These are phyloP conservation scores for Ascochyta koolunga DNA, from an alignment of 2,329 filamentous ascomycete genomes.

Conservation along the genomic window DNA sequence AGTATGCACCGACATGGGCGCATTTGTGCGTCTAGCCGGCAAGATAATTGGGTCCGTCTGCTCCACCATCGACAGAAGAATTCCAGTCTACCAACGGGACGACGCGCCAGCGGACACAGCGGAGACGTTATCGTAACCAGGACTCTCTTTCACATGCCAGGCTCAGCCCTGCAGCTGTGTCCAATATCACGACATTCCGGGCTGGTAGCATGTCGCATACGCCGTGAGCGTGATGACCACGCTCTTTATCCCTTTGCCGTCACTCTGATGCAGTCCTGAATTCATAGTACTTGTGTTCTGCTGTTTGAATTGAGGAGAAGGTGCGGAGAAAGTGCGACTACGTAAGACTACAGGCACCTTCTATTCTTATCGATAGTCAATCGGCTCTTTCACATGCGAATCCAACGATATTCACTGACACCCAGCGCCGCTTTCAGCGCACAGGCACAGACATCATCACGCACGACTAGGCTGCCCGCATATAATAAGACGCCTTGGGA, in stretches of 20 bases:
- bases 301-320: neutral
- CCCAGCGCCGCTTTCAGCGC: conserved; percentile 33
- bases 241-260: conserved; percentile 5
- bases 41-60: conserved; percentile 6
- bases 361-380: conserved; percentile 26
- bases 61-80: conserved; percentile 10
- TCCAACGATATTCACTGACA: conserved; percentile 17
- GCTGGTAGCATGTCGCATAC: conserved; percentile 3
- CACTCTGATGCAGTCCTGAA: conserved; percentile 7
- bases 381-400: conserved; percentile 33
- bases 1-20: conserved; percentile 1
- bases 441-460: conserved; percentile 27
- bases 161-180: conserved; percentile 16
- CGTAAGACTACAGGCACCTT: conserved; percentile 1
- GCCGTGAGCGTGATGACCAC: neutral
- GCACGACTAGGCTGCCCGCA: conserved; percentile 21
- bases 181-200: conserved; percentile 23
- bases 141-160: conserved; percentile 36
- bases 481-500: conserved; percentile 33
- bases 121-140: conserved; percentile 27
- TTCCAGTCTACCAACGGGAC: conserved; percentile 12
- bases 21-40: neutral
- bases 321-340: neutral
- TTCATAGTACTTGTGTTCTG: neutral
- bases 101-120: conserved; percentile 16